phyloP scores from a whole-genome alignment of 306 rosid species.

The Trichosanthes cucumerina region DNA sequence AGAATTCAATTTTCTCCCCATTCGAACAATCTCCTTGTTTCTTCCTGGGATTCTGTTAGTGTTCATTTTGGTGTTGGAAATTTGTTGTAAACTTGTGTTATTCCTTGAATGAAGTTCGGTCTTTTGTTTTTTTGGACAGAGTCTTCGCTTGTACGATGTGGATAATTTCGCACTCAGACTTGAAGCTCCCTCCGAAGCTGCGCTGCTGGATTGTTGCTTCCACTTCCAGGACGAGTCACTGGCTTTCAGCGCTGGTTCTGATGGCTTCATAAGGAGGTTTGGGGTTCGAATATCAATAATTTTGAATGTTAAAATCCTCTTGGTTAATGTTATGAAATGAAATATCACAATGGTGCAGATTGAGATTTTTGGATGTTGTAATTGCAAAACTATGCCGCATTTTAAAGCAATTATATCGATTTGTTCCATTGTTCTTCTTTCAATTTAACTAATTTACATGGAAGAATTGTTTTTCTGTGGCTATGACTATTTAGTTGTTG shows the following conservation, averaged over 20 bases:
- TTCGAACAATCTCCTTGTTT: conserved; percentile 59
- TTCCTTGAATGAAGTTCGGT: background rate
- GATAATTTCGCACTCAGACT: conserved; percentile 35
- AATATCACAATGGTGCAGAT: background rate
- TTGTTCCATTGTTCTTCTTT: background rate
- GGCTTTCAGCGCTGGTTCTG: conserved; percentile 53
- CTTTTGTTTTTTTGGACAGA: conserved; percentile 24
- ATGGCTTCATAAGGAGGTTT: conserved; percentile 61
- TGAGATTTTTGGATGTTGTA: background rate
- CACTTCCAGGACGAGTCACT: conserved; percentile 42
- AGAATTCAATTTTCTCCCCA: conserved; percentile 41
- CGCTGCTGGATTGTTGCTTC: conserved; percentile 75
- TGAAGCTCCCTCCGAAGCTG: conserved; percentile 40
- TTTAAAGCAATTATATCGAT: background rate
- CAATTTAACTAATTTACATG: background rate
- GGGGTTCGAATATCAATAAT: background rate
- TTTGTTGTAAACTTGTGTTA: background rate
- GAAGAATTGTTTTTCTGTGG: background rate
- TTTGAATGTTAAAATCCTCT: background rate
- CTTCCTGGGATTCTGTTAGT: conserved; percentile 83
- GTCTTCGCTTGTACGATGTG: conserved; percentile 57
- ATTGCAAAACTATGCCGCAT: background rate
- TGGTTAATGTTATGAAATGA: background rate
- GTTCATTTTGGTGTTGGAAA: background rate
- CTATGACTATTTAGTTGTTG: background rate